These are phyloP conservation scores for Capronia epimyces DNA, from an alignment of 2,329 filamentous ascomycete species.

Conservation along the genomic window DNA sequence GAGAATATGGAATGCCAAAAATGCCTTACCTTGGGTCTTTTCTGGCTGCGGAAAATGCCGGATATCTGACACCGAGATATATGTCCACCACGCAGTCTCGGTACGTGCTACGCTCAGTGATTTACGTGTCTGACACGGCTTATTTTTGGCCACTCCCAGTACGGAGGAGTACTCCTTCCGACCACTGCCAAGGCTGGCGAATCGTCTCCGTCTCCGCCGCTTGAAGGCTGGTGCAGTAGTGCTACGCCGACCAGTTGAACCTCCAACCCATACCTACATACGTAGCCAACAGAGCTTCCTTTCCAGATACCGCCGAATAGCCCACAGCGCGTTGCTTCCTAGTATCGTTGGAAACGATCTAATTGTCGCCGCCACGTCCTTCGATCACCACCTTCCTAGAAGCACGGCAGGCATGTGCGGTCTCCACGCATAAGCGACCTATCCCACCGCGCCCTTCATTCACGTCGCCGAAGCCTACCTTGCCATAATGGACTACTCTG, in stretches of 20 bases:
- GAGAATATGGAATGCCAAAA: neutral
- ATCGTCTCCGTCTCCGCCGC: neutral
- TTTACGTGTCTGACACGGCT: neutral
- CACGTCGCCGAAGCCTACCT: neutral
- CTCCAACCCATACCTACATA: neutral
- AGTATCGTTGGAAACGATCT: neutral
- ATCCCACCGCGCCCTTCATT: neutral
- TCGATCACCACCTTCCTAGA: neutral
- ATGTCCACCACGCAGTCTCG: too few species aligned
- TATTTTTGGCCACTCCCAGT: neutral
- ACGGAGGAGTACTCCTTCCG: neutral
- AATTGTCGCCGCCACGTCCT: neutral
- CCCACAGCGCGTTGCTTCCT: neutral
- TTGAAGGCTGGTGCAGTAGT: neutral
- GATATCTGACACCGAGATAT: too few species aligned
- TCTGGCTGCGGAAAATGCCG: too few species aligned
- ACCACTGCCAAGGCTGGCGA: constrained; percentile 1
- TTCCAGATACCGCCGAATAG: neutral
- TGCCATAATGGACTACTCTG: constrained; percentile 60
- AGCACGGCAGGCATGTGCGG: constrained; percentile 1
- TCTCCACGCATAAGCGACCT: constrained; percentile 8
- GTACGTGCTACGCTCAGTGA: too few species aligned
- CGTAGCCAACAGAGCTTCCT: neutral
- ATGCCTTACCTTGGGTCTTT: neutral
- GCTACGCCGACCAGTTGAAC: neutral